Conservation (phyloP, 306 rosid species). For the Trichosanthes cucumerina region DNA sequence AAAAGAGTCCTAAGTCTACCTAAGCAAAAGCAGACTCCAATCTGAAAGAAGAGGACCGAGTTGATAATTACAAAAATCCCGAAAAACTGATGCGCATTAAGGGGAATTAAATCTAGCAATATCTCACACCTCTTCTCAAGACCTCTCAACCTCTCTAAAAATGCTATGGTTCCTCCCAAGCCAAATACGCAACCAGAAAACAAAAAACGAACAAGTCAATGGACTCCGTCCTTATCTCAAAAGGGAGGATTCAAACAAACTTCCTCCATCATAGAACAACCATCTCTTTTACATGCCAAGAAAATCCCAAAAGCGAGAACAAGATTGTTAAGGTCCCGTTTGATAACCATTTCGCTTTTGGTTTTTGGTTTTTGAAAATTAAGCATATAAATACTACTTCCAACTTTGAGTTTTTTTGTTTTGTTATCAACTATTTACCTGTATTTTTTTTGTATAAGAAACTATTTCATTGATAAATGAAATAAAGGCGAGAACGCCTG, state of each 20-base stretch:
- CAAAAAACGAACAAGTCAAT: background rate
- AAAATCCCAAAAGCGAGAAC: background rate
- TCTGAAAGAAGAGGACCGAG: too few relatives aligned
- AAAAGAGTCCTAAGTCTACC: too few relatives aligned
- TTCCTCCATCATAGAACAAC: background rate
- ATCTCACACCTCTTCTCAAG: background rate
- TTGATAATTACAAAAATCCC: background rate
- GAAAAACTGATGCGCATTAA: background rate
- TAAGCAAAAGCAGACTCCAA: background rate
- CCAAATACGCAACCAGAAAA: background rate
- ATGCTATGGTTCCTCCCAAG: background rate
- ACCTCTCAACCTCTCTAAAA: background rate
- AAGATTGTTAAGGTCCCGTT: too few relatives aligned
- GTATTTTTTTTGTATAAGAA: too few relatives aligned
- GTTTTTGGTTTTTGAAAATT: too few relatives aligned
- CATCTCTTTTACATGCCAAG: background rate
- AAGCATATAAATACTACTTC: too few relatives aligned
- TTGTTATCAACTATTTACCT: too few relatives aligned
- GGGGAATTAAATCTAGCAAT: background rate
- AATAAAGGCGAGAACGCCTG: too few relatives aligned
- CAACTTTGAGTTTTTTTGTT: too few relatives aligned
- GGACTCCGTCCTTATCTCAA: background rate
- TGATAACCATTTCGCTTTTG: too few relatives aligned
- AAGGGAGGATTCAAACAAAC: background rate
- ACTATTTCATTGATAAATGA: too few relatives aligned